Conservation (phyloP, 1,284 basidiomycete species). For the Pseudozyma sp. region DNA sequence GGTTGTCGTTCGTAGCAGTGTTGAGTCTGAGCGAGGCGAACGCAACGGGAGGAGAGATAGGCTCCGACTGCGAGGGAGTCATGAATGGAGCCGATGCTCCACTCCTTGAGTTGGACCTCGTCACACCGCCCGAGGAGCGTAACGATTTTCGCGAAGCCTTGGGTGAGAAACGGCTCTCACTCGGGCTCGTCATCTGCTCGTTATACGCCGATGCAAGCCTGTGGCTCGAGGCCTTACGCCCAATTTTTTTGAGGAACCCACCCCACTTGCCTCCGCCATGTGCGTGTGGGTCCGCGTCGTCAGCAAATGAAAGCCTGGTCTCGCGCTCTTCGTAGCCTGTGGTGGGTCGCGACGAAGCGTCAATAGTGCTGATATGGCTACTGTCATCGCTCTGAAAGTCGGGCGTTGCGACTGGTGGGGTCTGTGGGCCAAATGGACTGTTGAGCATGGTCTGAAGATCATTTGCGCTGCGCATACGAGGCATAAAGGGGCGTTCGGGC, state of each 20-base stretch:
- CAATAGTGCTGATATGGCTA: constrained; percentile 20
- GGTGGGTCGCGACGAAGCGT: constrained; percentile 10
- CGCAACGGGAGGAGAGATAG: constrained; percentile 7
- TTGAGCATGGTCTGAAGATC: constrained; percentile 32
- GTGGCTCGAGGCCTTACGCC: constrained; percentile 46
- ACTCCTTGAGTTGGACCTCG: constrained; percentile 14
- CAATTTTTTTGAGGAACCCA: constrained; percentile 50
- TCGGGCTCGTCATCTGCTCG: constrained; percentile 22
- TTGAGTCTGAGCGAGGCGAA: constrained; percentile 23
- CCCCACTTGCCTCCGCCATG: constrained; percentile 42
- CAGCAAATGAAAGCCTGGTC: constrained; percentile 3
- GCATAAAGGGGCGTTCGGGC: constrained; percentile 21
- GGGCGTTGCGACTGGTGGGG: constrained; percentile 18
- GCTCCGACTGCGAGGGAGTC: constrained; percentile 33
- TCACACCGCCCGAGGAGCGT: constrained; percentile 16
- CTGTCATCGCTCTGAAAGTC: constrained; percentile 27
- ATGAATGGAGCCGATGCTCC: constrained; percentile 14
- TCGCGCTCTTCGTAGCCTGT: constrained; percentile 22
- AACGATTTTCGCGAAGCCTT: constrained; percentile 27
- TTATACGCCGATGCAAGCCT: constrained; percentile 19
- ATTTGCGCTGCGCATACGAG: constrained; percentile 43
- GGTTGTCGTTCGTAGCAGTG: constrained; percentile 7
- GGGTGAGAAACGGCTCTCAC: constrained; percentile 34
- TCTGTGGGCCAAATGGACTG: constrained; percentile 9
- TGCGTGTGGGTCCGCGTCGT: constrained; percentile 17